Percentiles rank a stretch among this genome's conserved stretches.
Evolutionary conservation across 2,329 filamentous ascomycete genomes (phyloP).

Genomic region (Colletotrichum lentis): DNA sequence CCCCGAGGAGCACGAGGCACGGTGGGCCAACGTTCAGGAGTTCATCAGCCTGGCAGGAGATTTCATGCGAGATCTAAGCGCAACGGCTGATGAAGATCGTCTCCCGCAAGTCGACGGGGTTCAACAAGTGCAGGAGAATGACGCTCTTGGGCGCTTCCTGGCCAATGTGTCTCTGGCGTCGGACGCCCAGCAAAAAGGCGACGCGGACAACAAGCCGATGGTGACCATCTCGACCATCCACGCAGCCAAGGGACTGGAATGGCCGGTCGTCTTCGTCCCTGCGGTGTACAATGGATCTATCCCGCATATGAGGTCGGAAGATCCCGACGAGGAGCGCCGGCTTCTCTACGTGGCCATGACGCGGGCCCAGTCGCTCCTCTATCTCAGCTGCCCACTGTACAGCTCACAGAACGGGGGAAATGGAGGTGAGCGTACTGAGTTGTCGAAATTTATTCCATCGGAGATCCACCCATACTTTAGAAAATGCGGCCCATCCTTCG

Average conservation of each 20-base stretch:
- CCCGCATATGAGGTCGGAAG: constrained; percentile 85
- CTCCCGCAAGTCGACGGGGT: constrained; percentile 76
- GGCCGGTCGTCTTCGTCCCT: constrained; percentile 94
- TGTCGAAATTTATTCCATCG: constrained; percentile 77
- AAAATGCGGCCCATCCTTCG: constrained; percentile 74
- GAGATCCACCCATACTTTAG: constrained; percentile 51
- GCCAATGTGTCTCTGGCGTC: constrained; percentile 88
- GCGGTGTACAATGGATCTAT: constrained; percentile 90
- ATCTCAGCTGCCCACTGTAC: constrained; percentile 80
- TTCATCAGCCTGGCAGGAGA: constrained; percentile 82
- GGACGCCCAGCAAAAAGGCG: constrained; percentile 67
- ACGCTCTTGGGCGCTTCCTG: constrained; percentile 78
- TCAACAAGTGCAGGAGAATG: constrained; percentile 71
- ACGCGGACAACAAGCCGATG: constrained; percentile 65
- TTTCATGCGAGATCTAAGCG: constrained; percentile 59
- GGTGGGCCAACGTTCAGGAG: constrained; percentile 91
- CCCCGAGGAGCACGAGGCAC: constrained; percentile 75
- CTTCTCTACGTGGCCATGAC: constrained; percentile 98
- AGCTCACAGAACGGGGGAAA: constrained; percentile 66
- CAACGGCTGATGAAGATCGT: constrained; percentile 57
- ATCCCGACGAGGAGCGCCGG: constrained; percentile 85
- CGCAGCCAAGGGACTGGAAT: constrained; percentile 93
- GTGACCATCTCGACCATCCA: constrained; percentile 97
- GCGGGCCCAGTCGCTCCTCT: constrained; percentile 83
- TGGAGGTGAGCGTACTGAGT: constrained; percentile 57